phyloP scores from a whole-genome alignment of 73 alveolate genomes.

The Uronychia binucleata region DNA sequence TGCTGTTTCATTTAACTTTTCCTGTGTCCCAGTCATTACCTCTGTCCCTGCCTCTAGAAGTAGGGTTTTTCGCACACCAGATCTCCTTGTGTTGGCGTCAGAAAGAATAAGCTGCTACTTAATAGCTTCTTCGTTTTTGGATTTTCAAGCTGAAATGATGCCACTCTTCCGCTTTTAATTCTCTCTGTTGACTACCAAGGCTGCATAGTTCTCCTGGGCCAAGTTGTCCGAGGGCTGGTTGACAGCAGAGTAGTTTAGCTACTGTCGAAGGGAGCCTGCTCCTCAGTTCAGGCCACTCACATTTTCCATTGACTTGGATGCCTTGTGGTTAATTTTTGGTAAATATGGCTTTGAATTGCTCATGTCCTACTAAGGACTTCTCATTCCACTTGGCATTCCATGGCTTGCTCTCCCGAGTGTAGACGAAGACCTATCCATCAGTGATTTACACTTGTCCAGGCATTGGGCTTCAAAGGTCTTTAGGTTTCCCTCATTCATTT shows the following conservation, averaged over 20 bases:
- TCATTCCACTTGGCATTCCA: not conserved
- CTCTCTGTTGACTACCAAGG: not conserved
- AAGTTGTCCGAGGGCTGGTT: not conserved
- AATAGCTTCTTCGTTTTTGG: not conserved
- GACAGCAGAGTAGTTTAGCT: not conserved
- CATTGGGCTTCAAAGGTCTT: slow-evolving; percentile 8
- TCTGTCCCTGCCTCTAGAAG: not conserved
- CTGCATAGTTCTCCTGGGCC: not conserved
- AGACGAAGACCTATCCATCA: too few species aligned
- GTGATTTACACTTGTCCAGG: not conserved
- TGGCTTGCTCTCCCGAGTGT: not conserved
- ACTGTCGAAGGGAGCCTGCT: not conserved
- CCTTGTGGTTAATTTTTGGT: not conserved
- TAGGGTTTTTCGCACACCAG: not conserved
- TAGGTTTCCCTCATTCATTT: slow-evolving; percentile 24
- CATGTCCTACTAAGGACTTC: not conserved
- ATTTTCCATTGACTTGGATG: not conserved
- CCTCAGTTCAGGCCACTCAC: too few species aligned
- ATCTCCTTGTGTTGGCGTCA: not conserved
- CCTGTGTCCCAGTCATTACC: not conserved
- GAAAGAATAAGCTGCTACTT: not conserved
- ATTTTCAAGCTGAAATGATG: not conserved
- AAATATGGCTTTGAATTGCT: not conserved
- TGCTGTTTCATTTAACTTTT: not conserved
- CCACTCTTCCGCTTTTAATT: not conserved